Conservation (phyloP, 352 stramenopile genomes). For the Thalassiosira livingstoniorum region DNA sequence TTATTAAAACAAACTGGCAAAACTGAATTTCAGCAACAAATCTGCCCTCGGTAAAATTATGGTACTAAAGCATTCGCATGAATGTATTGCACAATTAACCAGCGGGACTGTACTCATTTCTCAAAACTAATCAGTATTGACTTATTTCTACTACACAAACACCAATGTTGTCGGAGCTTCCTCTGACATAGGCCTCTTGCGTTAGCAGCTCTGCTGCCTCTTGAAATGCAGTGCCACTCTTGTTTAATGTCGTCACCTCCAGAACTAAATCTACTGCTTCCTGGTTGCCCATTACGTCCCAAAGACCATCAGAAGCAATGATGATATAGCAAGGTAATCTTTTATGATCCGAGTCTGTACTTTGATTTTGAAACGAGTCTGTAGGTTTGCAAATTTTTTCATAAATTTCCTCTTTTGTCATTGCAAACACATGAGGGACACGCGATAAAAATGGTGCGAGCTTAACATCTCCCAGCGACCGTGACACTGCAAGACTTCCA, state of each 20-base stretch:
- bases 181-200: conserved; percentile 92
- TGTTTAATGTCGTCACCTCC: neutral
- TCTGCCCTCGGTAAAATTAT: no score
- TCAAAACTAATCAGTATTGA: no score
- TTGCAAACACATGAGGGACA: conserved; percentile 86
- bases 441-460: conserved; percentile 88
- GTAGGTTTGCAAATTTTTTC: conserved; percentile 56
- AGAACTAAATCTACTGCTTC: conserved; percentile 93
- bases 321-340: conserved; percentile 91
- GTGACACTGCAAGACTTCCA: conserved; percentile 91
- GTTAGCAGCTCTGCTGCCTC: conserved; percentile 88
- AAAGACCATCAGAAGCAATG: conserved; percentile 95
- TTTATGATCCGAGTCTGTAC: neutral
- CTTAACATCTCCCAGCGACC: conserved; percentile 91
- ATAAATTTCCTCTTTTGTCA: conserved; percentile 69
- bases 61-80: no score
- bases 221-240: conserved; percentile 77
- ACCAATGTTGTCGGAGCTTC: conserved; percentile 94
- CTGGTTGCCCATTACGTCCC: conserved; percentile 96
- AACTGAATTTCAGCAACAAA: no score
- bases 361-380: conserved; percentile 9
- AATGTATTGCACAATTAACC: no score
- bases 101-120: no score
- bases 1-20: no score
- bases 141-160: conserved; percentile 82